Percentiles rank a stretch among this genome's conserved stretches.
Evolutionary conservation across 2,329 filamentous ascomycete species (phyloP).

Genomic region (Madurella mycetomatis): DNA sequence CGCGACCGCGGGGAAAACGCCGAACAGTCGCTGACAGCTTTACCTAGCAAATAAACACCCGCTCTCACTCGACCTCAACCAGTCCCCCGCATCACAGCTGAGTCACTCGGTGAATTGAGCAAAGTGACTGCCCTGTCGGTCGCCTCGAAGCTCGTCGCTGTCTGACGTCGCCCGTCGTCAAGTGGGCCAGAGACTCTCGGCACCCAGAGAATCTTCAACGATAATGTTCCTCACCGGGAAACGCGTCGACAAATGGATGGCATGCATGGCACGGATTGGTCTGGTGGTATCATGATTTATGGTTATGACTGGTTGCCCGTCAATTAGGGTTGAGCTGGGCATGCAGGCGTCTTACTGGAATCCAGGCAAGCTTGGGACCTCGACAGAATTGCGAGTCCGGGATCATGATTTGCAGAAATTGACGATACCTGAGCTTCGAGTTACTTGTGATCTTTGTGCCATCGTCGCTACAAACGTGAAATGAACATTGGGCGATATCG

Average conservation of each 20-base stretch:
- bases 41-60: conserved; percentile 62
- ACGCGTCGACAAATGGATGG: conserved; percentile 14
- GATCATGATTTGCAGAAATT: conserved; percentile 21
- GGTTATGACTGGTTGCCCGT: conserved; percentile 24
- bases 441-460: background rate
- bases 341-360: conserved; percentile 18
- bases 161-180: conserved; percentile 14
- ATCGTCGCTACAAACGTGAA: background rate
- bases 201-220: conserved; percentile 16
- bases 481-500: background rate
- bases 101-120: conserved; percentile 27
- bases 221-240: conserved; percentile 3
- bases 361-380: conserved; percentile 16
- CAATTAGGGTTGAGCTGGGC: conserved; percentile 25
- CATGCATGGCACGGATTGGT: conserved; percentile 14
- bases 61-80: conserved; percentile 51
- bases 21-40: conserved; percentile 32
- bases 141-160: conserved; percentile 18
- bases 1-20: background rate
- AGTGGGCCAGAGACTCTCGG: conserved; percentile 14
- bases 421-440: conserved; percentile 16
- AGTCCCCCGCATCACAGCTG: conserved; percentile 34
- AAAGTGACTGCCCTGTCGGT: conserved; percentile 7
- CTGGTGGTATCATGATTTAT: conserved; percentile 23
- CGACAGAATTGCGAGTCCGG: conserved; percentile 19